Conservation (phyloP, 2,329 filamentous ascomycete species). For the Lasiodiplodia sp. region DNA sequence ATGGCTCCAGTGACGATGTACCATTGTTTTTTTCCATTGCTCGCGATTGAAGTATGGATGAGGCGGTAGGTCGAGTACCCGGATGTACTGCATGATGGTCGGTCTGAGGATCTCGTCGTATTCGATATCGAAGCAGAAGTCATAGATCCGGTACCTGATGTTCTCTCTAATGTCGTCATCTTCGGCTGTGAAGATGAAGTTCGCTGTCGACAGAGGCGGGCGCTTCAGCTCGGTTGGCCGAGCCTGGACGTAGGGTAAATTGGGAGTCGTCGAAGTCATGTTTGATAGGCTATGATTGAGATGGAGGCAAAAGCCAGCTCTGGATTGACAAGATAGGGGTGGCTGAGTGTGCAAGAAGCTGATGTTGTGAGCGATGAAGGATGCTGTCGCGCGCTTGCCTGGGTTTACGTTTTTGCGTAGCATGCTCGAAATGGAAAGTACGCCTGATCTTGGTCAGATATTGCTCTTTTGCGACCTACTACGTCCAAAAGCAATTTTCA, state of each 20-base stretch:
- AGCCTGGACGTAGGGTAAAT: not conserved
- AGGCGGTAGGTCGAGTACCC: not conserved
- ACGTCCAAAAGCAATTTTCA: not conserved
- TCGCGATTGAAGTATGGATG: not conserved
- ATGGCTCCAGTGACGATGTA: constrained; percentile 4
- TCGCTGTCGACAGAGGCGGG: not conserved
- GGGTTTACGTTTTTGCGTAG: not conserved
- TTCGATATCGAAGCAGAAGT: constrained; percentile 10
- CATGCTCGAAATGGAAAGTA: not conserved
- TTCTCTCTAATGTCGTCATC: not conserved
- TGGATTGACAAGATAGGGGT: not conserved
- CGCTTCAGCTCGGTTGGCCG: not conserved
- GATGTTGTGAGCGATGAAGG: not conserved
- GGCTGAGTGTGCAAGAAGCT: not conserved
- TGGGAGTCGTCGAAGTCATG: not conserved
- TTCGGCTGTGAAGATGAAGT: not conserved
- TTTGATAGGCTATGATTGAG: not conserved
- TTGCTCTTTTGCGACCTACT: no score
- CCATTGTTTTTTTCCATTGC: not conserved
- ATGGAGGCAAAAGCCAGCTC: not conserved
- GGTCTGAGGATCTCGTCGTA: constrained; percentile 2
- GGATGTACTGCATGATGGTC: constrained; percentile 3
- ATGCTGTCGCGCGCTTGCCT: not conserved
- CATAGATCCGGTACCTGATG: constrained; percentile 15
- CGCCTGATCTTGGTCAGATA: no score